phyloP scores from a whole-genome alignment of 495 filamentous ascomycete genomes.

The Aspergillus sclerotioniger region DNA sequence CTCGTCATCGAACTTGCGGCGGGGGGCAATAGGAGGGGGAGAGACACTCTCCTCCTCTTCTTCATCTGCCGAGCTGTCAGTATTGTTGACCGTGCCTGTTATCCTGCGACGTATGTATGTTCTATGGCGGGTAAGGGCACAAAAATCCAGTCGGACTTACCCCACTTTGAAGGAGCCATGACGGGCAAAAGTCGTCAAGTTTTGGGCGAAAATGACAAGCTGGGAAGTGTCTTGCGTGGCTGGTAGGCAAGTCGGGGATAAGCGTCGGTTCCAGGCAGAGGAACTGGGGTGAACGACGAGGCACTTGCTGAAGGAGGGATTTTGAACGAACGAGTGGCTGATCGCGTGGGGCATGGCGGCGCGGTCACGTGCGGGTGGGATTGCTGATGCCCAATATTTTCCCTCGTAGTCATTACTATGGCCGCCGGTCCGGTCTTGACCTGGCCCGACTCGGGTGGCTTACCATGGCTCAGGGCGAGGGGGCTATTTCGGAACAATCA shows the following conservation, averaged over 20 bases:
- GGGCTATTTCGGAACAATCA: not conserved
- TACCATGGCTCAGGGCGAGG: no score
- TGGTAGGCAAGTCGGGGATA: not conserved
- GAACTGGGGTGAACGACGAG: conserved; percentile 7
- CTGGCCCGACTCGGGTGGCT: no score
- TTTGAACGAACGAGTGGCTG: not conserved
- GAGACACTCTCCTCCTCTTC: conserved; percentile 65
- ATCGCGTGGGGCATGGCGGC: conserved; percentile 1
- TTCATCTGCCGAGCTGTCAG: conserved; percentile 50
- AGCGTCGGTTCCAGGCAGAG: not conserved
- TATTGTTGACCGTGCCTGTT: not conserved
- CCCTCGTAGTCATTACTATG: not conserved
- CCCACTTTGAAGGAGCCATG: conserved; percentile 53
- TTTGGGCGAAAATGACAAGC: conserved; percentile 11
- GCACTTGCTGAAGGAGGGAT: conserved; percentile 1
- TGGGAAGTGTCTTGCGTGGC: not conserved
- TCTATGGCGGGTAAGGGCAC: not conserved
- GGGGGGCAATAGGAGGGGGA: conserved; percentile 59
- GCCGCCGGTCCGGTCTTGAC: not conserved
- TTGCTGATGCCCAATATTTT: not conserved
- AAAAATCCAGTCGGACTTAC: conserved; percentile 35
- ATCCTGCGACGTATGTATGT: not conserved
- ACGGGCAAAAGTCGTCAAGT: conserved; percentile 20
- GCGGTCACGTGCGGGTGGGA: not conserved
- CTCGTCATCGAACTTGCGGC: conserved; percentile 84